Evolutionary conservation across 225 moss, liverwort and hornwort genomes (phyloP), one percentile per base, ranked within the genome.

Genomic region (Takakia lepidozioides): DNA sequence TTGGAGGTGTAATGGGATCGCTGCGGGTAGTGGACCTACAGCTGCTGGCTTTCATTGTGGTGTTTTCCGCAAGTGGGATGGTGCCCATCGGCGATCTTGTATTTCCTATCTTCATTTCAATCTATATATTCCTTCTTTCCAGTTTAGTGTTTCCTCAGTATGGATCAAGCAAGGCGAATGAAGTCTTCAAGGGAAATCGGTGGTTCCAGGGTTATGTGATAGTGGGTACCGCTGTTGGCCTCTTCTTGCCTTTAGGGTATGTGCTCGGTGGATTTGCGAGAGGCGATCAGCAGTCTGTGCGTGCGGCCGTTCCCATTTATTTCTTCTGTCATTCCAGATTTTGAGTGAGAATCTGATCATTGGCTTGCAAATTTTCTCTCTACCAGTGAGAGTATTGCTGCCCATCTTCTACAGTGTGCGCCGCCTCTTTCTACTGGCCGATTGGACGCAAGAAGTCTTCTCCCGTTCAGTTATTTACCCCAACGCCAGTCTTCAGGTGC

Each of bases 1-100:
- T 79, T 20, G 79, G 79, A 0, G 79, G 79, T 5, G 74, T 79
- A 59, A 74, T 79, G 79, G 79, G 79, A 0, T 79, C 79, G 2
- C 63, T 79, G 3, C 62, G 79, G 9, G 63, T 79, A 15, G 73
- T 79, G 19, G 79, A 79, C 58, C 70, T 79, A 0, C 79, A 79
- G 35, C 56, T 79, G 2, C 73, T 79, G 22, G 79, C 79, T 11
- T 79, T 79, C 70, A 79, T 79, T 45, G 74, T 79, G 42, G 79
- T 79, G 2, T 79, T 79, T 54, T 74, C 73, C 8, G 79, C 79
- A 3, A 73, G 73, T 0, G 79, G 79, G 20, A 22, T 79, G 17
- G 79, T 79, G 0, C 79, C 79, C 1, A 0, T 79, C 7, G 49
- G 70, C 14, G 79, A 79, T 19, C 60, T 79, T 11, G 42, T 17